Percentiles rank a stretch among this genome's conserved stretches.
These are phyloP conservation scores for Spergularia azorica DNA, from an alignment of 179 eudicot genomes.

Conservation along the genomic window DNA sequence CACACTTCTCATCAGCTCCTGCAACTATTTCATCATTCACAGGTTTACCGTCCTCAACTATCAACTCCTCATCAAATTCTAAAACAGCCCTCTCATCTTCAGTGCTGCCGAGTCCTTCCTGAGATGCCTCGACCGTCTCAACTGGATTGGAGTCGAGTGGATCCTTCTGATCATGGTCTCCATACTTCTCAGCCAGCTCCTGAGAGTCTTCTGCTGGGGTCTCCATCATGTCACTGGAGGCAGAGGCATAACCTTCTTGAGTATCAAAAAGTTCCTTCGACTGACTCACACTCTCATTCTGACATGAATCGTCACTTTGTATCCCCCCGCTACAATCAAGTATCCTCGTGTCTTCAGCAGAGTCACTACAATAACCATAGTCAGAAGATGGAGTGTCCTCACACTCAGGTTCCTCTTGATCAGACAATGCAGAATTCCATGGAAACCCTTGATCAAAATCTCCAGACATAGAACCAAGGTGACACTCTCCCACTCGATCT, in stretches of 20 bases:
- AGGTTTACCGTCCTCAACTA: slow-evolving; percentile 17
- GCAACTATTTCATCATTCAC: not conserved
- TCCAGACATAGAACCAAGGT: slow-evolving; percentile 35
- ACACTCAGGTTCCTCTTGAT: slow-evolving; percentile 25
- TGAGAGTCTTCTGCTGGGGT: slow-evolving; percentile 43
- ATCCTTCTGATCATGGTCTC: slow-evolving; percentile 24
- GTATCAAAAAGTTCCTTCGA: slow-evolving; percentile 25
- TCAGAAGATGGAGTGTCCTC: slow-evolving; percentile 38
- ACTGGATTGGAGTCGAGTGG: not conserved
- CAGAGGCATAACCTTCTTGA: slow-evolving; percentile 40
- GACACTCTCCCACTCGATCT: slow-evolving; percentile 30
- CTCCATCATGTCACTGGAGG: slow-evolving; percentile 43
- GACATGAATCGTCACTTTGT: slow-evolving; percentile 4
- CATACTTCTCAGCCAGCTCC: slow-evolving; percentile 28
- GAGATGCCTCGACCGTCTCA: slow-evolving; percentile 2
- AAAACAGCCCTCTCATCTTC: slow-evolving; percentile 7
- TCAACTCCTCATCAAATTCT: slow-evolving; percentile 15
- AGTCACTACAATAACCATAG: slow-evolving; percentile 41
- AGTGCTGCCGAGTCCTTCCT: slow-evolving; percentile 4
- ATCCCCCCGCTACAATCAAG: slow-evolving; percentile 18
- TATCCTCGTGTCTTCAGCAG: slow-evolving; percentile 37
- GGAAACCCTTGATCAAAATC: slow-evolving; percentile 32
- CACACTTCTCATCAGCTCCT: slow-evolving; percentile 25
- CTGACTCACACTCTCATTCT: slow-evolving; percentile 22
- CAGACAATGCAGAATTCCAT: slow-evolving; percentile 31